Percentiles rank a stretch among this genome's conserved stretches.
phyloP scores from a whole-genome alignment of 352 stramenopile genomes.

The Globisporangium parvum region DNA sequence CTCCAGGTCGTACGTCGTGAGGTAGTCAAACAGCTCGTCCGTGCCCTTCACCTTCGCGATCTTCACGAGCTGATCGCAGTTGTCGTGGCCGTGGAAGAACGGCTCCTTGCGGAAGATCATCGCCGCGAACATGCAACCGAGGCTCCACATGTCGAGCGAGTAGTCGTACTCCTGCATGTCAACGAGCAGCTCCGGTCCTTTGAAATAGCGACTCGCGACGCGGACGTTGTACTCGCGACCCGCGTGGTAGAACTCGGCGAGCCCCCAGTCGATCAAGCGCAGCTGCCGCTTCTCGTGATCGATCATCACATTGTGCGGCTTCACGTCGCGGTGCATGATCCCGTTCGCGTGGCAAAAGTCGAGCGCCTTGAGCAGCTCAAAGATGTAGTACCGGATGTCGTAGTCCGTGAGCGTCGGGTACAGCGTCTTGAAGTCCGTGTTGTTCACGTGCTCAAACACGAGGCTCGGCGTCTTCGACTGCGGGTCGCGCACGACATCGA shows the following conservation, averaged over 20 bases:
- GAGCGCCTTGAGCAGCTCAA: conserved; percentile 93
- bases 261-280: conserved; percentile 95
- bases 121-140: conserved; percentile 99
- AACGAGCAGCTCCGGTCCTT: conserved; percentile 97
- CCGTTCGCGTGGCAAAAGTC: conserved; percentile 99
- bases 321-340: conserved; percentile 99
- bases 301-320: conserved; percentile 92
- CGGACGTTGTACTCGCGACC: conserved; percentile 99
- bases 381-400: conserved; percentile 99
- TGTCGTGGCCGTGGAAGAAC: conserved; percentile 99
- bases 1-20: conserved; percentile 98
- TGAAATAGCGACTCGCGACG: conserved; percentile 99
- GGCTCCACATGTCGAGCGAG: conserved; percentile 44
- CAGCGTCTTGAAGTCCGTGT: conserved; percentile 99
- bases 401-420: conserved; percentile 97
- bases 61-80: conserved; percentile 99
- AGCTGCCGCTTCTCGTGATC: conserved; percentile 98
- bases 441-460: conserved; percentile 99
- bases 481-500: conserved; percentile 97
- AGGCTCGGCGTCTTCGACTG: conserved; percentile 98
- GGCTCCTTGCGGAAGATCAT: conserved; percentile 99
- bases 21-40: conserved; percentile 98
- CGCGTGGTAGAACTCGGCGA: conserved; percentile 99
- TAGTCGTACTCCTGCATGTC: conserved; percentile 99
- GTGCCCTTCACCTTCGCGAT: conserved; percentile 98